These are phyloP conservation scores for Aspergillus cavernicola DNA, from an alignment of 495 filamentous ascomycete genomes.

Conservation along the genomic window DNA sequence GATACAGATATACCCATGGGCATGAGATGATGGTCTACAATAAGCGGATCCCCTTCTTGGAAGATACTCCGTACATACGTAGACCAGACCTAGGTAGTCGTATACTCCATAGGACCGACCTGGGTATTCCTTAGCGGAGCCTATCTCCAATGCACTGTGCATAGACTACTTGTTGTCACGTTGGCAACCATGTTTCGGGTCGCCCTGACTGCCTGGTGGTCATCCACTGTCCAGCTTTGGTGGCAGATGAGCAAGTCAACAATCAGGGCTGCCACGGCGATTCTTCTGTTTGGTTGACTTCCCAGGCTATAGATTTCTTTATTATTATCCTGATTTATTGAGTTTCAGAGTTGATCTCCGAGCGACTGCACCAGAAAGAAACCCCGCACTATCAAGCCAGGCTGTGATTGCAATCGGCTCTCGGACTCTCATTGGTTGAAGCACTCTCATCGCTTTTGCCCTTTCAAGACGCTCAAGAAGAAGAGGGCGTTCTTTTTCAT, in stretches of 20 bases:
- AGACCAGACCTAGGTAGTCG: no score
- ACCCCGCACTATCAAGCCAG: constrained; percentile 8
- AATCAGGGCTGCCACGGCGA: neutral
- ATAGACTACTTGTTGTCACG: constrained; percentile 6
- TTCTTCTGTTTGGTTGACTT: neutral
- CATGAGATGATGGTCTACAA: neutral
- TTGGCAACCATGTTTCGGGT: neutral
- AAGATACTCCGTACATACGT: no score
- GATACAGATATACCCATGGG: constrained; percentile 2
- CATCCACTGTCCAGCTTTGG: neutral
- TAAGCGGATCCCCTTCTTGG: neutral
- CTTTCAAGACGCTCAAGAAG: no score
- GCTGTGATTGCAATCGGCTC: no score
- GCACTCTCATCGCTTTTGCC: no score
- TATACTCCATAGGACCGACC: no score
- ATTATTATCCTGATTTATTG: no score
- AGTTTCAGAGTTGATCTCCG: no score
- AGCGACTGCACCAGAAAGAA: no score
- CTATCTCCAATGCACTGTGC: neutral
- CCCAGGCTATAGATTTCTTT: no score
- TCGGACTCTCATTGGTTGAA: no score
- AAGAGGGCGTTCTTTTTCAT: neutral
- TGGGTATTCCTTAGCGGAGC: constrained; percentile 1
- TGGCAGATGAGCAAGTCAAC: constrained; percentile 13
- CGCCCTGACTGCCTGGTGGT: constrained; percentile 8